Base-by-base conservation (phyloP, 805 yeast genomes). In the Limtongozyma cylindracea region DNA sequence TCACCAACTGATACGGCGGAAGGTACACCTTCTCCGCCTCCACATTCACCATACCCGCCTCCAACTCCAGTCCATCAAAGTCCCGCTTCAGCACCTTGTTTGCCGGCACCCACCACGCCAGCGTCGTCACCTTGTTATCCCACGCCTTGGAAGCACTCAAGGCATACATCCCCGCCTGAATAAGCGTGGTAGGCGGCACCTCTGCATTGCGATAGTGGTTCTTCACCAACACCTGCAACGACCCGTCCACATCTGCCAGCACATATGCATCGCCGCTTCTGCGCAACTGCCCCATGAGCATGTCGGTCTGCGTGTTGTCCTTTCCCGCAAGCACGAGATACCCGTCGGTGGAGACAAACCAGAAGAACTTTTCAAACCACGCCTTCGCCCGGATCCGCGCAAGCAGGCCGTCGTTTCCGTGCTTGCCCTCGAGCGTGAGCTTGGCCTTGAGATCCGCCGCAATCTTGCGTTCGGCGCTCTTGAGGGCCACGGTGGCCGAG, bases 331-430 rank as follows among this genome's bases (percentile, higher is more conserved):
- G 43, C 26, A 91, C 73, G 22, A 88, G 46, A 36, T 73, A 80
- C 0, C 88, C 82, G 37, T 84, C 96, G 31, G 70, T 66, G 0
- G 94, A 62, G n/a, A 82, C 52, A 37, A 88, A 88, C 98, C 98
- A 88, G 35, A 56, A 65, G 41, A 70, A 84, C 42, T 84, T 88
- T 39, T 88, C 98, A 47, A 88, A 88, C 76, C 94, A 82, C 38
- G 53, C 69, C 21, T 77, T 78, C 4, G 61, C 53, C 21, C 95
- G 57, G 16, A 73, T 47, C 18, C 60, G 64, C 28, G 61, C 67
- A 25, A 71, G 45, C 6, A 48, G 38, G 13, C 51, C 56, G 22
- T 32, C 31, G n/a, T n/a, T n/a, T n/a, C n/a, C n/a, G n/a, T n/a
- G n/a, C n/a, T n/a, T n/a, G n/a, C n/a, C n/a, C 20, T 69, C 65